Base-by-base conservation (phyloP, 352 stramenopile genomes). In the Phytophthora syringae region DNA sequence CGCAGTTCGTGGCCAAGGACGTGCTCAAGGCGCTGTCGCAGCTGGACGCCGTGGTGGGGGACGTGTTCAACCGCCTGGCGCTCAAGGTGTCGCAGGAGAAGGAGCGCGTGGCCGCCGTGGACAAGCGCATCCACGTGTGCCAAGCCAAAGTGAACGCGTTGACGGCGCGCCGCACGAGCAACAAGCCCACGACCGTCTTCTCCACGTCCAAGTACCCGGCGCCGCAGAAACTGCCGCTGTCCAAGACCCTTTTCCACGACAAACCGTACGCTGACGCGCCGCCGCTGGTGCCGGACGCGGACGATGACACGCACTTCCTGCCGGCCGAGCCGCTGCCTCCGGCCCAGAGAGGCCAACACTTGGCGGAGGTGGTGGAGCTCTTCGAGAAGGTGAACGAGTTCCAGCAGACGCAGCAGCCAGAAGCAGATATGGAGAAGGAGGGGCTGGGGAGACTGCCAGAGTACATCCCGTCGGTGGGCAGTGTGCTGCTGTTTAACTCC, bases 161-260 rank as follows among this genome's bases (percentile, higher is more conserved):
- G 60, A 90, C 84, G 54, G 84, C 86, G 42, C 86, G 88, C 21
- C 82, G 86, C 52, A 84, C 82, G 10, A 92, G 79, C 50, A 95
- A 92, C 72, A 95, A 94, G 52, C 85, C 88, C 39, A 95, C 88
- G 30, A 95, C 88, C 9, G 84, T 95, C n/a, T 95, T 94, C 70
- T 94, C 86, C 22, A 95, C 88, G 24, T 93, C 88, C 58, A 93
- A 92, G 64, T 95, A 93, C 66, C 88, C 88, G 10, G 86, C 88
- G 4, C 88, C 88, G 11, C 88, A 89, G 68, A 70, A 80, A 44
- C 56, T 94, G 21, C 76, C 81, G 37, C 67, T 86, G 25, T 71
- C 79, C 18, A 93, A 89, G 71, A 91, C 84, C 47, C 76, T 96
- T 13, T 96, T 94, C 67, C 64, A 86, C 37, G 88, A 96, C 72